Conservation (phyloP, 768 basidiomycete genomes). For the Pleurotus tuoliensis region DNA sequence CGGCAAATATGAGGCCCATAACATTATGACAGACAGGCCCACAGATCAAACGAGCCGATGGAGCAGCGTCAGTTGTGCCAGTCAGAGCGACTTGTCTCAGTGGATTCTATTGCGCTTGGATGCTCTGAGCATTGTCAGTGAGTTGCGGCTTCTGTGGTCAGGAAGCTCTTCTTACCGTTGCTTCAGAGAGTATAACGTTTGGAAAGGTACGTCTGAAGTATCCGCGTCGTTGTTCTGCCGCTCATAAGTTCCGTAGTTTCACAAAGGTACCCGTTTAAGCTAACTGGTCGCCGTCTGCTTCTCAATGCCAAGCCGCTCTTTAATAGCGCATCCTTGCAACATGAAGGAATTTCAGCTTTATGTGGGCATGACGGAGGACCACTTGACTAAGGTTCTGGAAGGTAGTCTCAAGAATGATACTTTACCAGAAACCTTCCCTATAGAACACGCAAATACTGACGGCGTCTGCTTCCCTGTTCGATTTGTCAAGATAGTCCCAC, state of each 20-base stretch:
- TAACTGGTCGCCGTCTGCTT: slow-evolving; percentile 1
- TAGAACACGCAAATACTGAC: slow-evolving; percentile 51
- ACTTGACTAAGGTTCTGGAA: slow-evolving; percentile 66
- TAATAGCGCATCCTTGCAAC: slow-evolving; percentile 77
- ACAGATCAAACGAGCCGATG: slow-evolving; percentile 67
- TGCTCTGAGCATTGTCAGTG: slow-evolving; percentile 60
- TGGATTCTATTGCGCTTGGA: slow-evolving; percentile 72
- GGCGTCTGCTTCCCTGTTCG: slow-evolving; percentile 60
- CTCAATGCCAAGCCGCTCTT: slow-evolving; percentile 6
- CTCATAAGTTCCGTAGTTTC: slow-evolving; percentile 27
- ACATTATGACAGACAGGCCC: slow-evolving; percentile 63
- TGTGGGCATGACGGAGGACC: slow-evolving; percentile 59
- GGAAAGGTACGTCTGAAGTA: slow-evolving; percentile 56
- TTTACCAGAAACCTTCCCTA: slow-evolving; percentile 57
- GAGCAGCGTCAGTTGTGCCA: slow-evolving; percentile 65
- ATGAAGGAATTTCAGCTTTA: slow-evolving; percentile 80
- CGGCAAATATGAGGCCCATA: slow-evolving; percentile 63
- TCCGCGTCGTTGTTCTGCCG: slow-evolving; percentile 8
- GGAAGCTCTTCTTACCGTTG: slow-evolving; percentile 5
- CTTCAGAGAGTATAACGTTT: slow-evolving; percentile 69
- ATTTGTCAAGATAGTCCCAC: slow-evolving; percentile 71
- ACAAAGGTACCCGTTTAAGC: slow-evolving; percentile 29
- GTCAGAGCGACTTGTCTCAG: slow-evolving; percentile 56
- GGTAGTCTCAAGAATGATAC: slow-evolving; percentile 63
- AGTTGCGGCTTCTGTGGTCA: slow-evolving; percentile 25